These are phyloP conservation scores for Coemansia sp. DNA, from an alignment of 192 early-diverging fungal species.

Conservation along the genomic window DNA sequence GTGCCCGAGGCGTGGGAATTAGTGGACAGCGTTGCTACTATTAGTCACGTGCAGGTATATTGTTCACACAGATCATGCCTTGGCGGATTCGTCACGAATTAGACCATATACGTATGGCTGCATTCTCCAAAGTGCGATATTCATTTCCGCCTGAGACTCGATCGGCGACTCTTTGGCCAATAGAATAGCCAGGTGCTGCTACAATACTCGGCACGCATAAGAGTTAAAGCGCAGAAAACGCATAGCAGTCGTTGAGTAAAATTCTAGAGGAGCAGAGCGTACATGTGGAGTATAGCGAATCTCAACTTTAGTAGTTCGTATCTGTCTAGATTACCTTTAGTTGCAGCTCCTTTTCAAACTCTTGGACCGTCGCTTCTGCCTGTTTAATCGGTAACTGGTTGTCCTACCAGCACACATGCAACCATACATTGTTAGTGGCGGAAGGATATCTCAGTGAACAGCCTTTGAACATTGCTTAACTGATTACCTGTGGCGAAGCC, in stretches of 20 bases:
- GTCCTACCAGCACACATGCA: not conserved
- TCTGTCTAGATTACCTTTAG: slow-evolving; percentile 36
- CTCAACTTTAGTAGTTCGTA: not conserved
- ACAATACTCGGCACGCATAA: not conserved
- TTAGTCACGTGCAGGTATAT: slow-evolving; percentile 8
- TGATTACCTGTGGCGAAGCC: not conserved
- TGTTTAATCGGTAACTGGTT: not conserved
- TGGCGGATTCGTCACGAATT: not conserved
- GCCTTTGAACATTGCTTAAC: not conserved
- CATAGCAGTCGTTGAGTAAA: not conserved
- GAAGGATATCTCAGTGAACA: not conserved
- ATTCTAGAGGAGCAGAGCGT: not conserved
- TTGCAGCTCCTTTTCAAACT: slow-evolving; percentile 47
- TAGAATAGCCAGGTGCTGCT: slow-evolving; percentile 38
- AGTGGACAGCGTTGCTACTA: not conserved
- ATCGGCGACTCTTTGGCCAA: slow-evolving; percentile 23
- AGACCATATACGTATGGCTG: slow-evolving; percentile 38
- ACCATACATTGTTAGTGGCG: not conserved
- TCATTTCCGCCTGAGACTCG: slow-evolving; percentile 37
- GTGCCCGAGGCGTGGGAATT: slow-evolving; percentile 21
- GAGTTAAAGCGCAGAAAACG: not conserved
- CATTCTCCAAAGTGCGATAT: slow-evolving; percentile 36
- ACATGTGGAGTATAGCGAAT: not conserved
- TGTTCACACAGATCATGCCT: not conserved
- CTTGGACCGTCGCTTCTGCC: slow-evolving; percentile 1